phyloP scores from a whole-genome alignment of 805 yeast species.

The Zygoascus ofunaensis region DNA sequence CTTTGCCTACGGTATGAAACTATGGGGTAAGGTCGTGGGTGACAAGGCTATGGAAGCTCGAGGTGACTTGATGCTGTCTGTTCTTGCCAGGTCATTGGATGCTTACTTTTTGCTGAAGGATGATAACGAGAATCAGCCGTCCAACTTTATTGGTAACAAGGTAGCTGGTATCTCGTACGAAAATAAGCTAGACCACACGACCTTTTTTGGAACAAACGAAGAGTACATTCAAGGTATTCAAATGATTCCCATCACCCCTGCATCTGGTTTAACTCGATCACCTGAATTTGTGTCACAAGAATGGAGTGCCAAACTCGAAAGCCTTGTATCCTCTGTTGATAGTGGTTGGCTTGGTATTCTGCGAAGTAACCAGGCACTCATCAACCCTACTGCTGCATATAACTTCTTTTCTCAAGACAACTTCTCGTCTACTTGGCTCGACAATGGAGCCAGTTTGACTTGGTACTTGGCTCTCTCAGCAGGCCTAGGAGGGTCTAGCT shows the following conservation, averaged over 20 bases:
- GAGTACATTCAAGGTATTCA: constrained; percentile 76
- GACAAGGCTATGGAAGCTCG: constrained; percentile 48
- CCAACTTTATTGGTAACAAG: constrained; percentile 46
- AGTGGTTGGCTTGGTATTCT: constrained; percentile 58
- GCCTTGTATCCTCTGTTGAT: constrained; percentile 38
- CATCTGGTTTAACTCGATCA: constrained; percentile 45
- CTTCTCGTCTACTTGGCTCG: constrained; percentile 53
- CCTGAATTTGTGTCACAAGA: constrained; percentile 44
- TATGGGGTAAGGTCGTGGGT: constrained; percentile 58
- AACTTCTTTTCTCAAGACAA: constrained; percentile 46
- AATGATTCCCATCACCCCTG: constrained; percentile 67
- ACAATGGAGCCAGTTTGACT: constrained; percentile 77
- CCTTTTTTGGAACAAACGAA: constrained; percentile 56
- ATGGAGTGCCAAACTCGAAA: constrained; percentile 46
- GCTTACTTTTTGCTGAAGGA: constrained; percentile 43
- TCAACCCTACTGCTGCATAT: constrained; percentile 57
- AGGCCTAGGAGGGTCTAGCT: constrained; percentile 16
- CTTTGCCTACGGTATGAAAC: constrained; percentile 60
- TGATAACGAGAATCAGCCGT: constrained; percentile 46
- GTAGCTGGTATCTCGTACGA: constrained; percentile 74
- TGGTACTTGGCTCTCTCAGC: constrained; percentile 78
- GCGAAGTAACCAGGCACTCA: constrained; percentile 64
- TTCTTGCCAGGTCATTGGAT: constrained; percentile 47
- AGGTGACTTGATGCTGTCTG: constrained; percentile 51
- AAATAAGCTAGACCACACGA: constrained; percentile 64